A percentile compares a stretch with the other conserved stretches of the same genome.
Evolutionary conservation across 257 asterid genomes (phyloP).

Genomic region (Lycium barbarum): DNA sequence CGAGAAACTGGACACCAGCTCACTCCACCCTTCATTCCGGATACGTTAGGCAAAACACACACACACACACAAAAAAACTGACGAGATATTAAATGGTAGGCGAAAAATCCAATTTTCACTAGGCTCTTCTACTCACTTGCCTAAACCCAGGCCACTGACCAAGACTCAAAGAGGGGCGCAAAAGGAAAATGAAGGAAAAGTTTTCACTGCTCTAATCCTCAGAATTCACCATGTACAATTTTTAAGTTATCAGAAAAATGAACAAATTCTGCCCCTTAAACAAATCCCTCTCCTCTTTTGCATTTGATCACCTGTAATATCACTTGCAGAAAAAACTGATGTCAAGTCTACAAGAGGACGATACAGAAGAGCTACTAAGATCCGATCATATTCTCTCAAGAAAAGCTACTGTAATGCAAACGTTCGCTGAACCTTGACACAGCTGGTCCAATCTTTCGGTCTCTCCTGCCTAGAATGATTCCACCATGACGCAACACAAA

Average conservation of each 20-base stretch:
- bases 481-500: neutral
- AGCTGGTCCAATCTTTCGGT: neutral
- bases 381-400: neutral
- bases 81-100: neutral
- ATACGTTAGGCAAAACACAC: neutral
- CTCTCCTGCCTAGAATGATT: neutral
- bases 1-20: no score
- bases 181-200: neutral
- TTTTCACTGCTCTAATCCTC: neutral
- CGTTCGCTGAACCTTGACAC: neutral
- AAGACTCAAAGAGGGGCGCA: neutral
- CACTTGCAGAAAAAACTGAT: conserved; percentile 4
- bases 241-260: neutral
- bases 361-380: conserved; percentile 6
- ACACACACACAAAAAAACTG: neutral
- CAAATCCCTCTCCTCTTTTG: neutral
- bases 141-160: neutral
- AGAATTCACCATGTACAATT: neutral
- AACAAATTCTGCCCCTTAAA: neutral
- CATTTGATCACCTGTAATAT: conserved; percentile 19
- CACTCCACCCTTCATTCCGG: neutral
- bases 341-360: neutral
- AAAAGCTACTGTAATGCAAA: conserved; percentile 3
- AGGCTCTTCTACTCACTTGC: neutral
- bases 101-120: neutral